Percentiles rank a stretch among this genome's conserved stretches.
Conservation (phyloP, 306 rosid species). For the Vicia sativa region DNA sequence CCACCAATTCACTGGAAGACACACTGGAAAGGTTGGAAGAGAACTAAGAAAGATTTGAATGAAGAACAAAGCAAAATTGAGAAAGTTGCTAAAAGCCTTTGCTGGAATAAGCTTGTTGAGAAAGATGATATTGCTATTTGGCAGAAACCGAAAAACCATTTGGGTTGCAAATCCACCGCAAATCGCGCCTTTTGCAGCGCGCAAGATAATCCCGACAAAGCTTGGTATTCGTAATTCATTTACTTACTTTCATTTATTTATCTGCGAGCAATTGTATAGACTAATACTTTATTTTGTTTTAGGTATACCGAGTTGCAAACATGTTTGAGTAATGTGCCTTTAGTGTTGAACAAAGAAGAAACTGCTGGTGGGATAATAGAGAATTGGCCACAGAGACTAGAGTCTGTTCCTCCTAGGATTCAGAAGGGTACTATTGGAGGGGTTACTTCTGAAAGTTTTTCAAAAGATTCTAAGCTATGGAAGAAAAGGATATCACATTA, state of each 20-base stretch:
- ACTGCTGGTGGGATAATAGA: slow-evolving; percentile 61
- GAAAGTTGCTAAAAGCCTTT: slow-evolving; percentile 65
- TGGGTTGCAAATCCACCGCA: slow-evolving; percentile 54
- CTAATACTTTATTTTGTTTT: not conserved
- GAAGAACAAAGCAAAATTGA: slow-evolving; percentile 67
- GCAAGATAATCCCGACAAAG: slow-evolving; percentile 59
- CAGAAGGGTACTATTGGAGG: slow-evolving; percentile 54
- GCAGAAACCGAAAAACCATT: slow-evolving; percentile 80
- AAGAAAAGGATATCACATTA: slow-evolving; percentile 64
- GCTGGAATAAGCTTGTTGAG: slow-evolving; percentile 75
- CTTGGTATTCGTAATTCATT: slow-evolving; percentile 60
- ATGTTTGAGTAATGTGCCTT: slow-evolving; percentile 69
- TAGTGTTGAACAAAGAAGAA: slow-evolving; percentile 55
- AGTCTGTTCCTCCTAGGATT: slow-evolving; percentile 68
- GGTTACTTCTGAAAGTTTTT: slow-evolving; percentile 46
- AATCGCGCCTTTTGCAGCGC: slow-evolving; percentile 51
- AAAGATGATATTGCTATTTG: slow-evolving; percentile 73
- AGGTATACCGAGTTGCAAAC: slow-evolving; percentile 71
- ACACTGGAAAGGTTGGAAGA: slow-evolving; percentile 71
- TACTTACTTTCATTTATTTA: not conserved
- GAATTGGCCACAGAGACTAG: slow-evolving; percentile 71
- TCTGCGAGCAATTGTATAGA: not conserved
- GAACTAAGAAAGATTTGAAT: slow-evolving; percentile 60
- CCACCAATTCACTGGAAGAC: slow-evolving; percentile 75
- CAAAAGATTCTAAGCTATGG: slow-evolving; percentile 60